Evolutionary conservation across 2,329 filamentous ascomycete genomes (phyloP).

Genomic region (Venturia nashicola): DNA sequence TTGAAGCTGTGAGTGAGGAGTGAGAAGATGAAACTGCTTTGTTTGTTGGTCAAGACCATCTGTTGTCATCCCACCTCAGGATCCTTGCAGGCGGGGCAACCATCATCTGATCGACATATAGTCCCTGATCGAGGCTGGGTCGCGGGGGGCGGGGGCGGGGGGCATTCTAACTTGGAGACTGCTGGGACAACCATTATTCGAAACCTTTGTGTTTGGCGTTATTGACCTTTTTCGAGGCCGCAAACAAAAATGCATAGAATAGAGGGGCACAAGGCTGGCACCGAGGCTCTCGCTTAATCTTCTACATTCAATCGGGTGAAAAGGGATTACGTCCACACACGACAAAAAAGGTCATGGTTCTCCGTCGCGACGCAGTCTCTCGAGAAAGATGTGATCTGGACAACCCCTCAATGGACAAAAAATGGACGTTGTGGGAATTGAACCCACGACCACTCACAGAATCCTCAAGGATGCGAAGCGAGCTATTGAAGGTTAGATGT

Average conservation of each 20-base stretch:
- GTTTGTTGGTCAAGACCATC: not conserved
- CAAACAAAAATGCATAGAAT: too few species aligned
- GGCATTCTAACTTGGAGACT: not conserved
- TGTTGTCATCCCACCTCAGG: not conserved
- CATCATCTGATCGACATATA: not conserved
- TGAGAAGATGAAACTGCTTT: not conserved
- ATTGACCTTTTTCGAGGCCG: too few species aligned
- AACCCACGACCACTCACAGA: slow-evolving; percentile 29
- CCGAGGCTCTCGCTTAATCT: not conserved
- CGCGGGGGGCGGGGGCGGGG: not conserved
- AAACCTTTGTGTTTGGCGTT: not conserved
- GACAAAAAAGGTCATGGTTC: not conserved
- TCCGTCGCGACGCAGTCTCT: too few species aligned
- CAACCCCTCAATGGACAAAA: slow-evolving; percentile 10
- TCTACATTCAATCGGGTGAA: not conserved
- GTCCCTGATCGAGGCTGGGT: not conserved
- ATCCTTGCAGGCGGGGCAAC: not conserved
- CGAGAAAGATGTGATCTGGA: not conserved
- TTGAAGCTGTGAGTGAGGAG: not conserved
- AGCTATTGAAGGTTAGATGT: too few species aligned
- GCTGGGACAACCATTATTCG: not conserved
- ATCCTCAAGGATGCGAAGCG: slow-evolving; percentile 4
- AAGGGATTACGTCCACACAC: not conserved
- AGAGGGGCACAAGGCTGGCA: not conserved
- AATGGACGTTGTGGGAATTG: slow-evolving; percentile 27